Percentiles rank a stretch among this genome's conserved stretches.
Evolutionary conservation across 2,329 filamentous ascomycete genomes (phyloP).

Genomic region (Triangularia verruculosa): DNA sequence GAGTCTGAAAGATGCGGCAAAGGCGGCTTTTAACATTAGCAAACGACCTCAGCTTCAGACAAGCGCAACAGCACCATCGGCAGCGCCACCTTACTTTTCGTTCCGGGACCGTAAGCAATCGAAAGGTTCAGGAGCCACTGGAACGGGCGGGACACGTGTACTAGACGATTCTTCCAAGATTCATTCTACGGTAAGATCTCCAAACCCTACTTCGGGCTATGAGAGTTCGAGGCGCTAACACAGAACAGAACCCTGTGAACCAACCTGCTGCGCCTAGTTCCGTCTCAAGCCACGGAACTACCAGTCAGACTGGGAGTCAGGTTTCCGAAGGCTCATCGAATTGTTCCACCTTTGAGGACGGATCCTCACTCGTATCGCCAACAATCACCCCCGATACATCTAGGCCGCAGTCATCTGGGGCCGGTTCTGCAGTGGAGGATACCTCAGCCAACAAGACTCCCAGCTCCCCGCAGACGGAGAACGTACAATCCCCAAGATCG

Average conservation of each 20-base stretch:
- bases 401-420: conserved; percentile 42
- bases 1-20: conserved; percentile 37
- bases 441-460: background rate
- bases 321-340: conserved; percentile 39
- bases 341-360: conserved; percentile 42
- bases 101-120: conserved; percentile 21
- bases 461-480: background rate
- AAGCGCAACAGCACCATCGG: conserved; percentile 13
- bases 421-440: background rate
- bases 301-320: conserved; percentile 16
- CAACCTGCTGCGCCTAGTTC: conserved; percentile 11
- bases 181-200: conserved; percentile 1
- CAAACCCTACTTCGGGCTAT: background rate
- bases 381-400: conserved; percentile 42
- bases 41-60: conserved; percentile 3
- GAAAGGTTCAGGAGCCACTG: background rate
- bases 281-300: conserved; percentile 4
- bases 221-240: background rate
- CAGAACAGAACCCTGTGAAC: background rate
- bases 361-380: conserved; percentile 37
- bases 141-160: background rate
- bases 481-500: conserved; percentile 16
- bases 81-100: conserved; percentile 19
- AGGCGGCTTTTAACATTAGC: conserved; percentile 32
- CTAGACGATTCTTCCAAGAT: background rate